Evolutionary conservation across 2,329 filamentous ascomycete genomes (phyloP).

Genomic region (Penicillium sp.): DNA sequence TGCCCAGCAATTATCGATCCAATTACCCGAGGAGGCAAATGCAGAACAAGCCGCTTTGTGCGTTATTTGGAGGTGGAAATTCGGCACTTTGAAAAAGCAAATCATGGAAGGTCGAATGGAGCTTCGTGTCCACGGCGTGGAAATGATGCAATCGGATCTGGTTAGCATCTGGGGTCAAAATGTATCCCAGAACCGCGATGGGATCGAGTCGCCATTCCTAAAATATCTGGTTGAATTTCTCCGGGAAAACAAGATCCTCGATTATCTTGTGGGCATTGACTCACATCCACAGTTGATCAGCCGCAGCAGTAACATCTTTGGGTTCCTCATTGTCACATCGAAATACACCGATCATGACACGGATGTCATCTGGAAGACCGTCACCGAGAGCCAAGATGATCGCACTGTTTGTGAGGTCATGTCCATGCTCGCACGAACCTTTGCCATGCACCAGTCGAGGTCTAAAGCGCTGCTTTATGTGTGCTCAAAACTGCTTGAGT

Average conservation of each 20-base stretch:
- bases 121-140: slow-evolving; percentile 74
- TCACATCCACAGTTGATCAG: slow-evolving; percentile 88
- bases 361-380: slow-evolving; percentile 78
- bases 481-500: slow-evolving; percentile 65
- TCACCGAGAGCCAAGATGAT: slow-evolving; percentile 77
- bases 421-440: slow-evolving; percentile 57
- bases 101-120: slow-evolving; percentile 88
- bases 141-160: slow-evolving; percentile 69
- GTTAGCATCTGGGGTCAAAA: slow-evolving; percentile 63
- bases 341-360: slow-evolving; percentile 70
- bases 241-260: slow-evolving; percentile 66
- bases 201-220: slow-evolving; percentile 49
- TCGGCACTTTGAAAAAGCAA: slow-evolving; percentile 66
- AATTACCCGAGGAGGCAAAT: slow-evolving; percentile 28
- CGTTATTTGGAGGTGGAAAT: slow-evolving; percentile 60
- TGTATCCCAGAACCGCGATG: slow-evolving; percentile 49
- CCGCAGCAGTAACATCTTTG: slow-evolving; percentile 77
- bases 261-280: slow-evolving; percentile 84
- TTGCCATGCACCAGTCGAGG: slow-evolving; percentile 43
- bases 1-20: slow-evolving; percentile 34
- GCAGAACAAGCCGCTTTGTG: slow-evolving; percentile 32
- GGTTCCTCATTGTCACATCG: slow-evolving; percentile 77
- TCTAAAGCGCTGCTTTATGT: slow-evolving; percentile 58
- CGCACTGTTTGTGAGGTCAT: slow-evolving; percentile 79
- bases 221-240: slow-evolving; percentile 68